A percentile compares a stretch with the other conserved stretches of the same genome.
phyloP scores from a whole-genome alignment of 2,329 filamentous ascomycete species.

The Colletotrichum neosansevieriae region DNA sequence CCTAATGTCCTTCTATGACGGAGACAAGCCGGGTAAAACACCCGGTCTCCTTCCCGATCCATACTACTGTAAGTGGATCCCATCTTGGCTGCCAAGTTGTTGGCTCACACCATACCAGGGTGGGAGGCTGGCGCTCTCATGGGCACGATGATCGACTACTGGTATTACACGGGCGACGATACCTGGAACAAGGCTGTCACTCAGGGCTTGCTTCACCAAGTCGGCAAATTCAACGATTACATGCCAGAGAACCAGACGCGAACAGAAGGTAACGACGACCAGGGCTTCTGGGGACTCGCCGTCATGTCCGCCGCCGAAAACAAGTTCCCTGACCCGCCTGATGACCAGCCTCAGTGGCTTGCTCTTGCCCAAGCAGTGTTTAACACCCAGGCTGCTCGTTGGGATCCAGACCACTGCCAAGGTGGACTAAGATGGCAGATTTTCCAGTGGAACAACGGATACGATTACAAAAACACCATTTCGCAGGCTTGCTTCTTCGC shows the following conservation, averaged over 20 bases:
- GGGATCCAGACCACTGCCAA: conserved; percentile 76
- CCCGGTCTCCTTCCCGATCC: conserved; percentile 65
- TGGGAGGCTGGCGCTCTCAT: conserved; percentile 83
- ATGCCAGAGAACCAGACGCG: conserved; percentile 81
- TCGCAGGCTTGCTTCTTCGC: conserved; percentile 74
- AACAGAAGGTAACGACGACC: conserved; percentile 80
- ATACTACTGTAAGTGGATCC: conserved; percentile 63
- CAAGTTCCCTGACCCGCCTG: conserved; percentile 71
- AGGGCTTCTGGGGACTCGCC: conserved; percentile 79
- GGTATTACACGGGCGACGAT: conserved; percentile 82
- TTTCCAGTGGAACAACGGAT: conserved; percentile 84
- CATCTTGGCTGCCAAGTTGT: not conserved
- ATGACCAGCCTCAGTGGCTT: conserved; percentile 73
- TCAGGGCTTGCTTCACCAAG: conserved; percentile 79
- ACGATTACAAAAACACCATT: conserved; percentile 79
- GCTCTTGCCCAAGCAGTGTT: conserved; percentile 84
- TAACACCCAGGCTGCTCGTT: conserved; percentile 80
- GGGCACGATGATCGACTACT: conserved; percentile 82
- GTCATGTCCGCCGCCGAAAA: conserved; percentile 79
- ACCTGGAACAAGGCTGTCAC: conserved; percentile 77
- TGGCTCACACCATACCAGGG: conserved; percentile 53
- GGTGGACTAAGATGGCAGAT: conserved; percentile 90
- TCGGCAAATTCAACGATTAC: conserved; percentile 78
- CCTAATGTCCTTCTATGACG: conserved; percentile 58
- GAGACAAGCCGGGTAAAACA: conserved; percentile 61